Base-by-base conservation (phyloP, 805 yeast genomes). In the Ogataea kodamae region DNA sequence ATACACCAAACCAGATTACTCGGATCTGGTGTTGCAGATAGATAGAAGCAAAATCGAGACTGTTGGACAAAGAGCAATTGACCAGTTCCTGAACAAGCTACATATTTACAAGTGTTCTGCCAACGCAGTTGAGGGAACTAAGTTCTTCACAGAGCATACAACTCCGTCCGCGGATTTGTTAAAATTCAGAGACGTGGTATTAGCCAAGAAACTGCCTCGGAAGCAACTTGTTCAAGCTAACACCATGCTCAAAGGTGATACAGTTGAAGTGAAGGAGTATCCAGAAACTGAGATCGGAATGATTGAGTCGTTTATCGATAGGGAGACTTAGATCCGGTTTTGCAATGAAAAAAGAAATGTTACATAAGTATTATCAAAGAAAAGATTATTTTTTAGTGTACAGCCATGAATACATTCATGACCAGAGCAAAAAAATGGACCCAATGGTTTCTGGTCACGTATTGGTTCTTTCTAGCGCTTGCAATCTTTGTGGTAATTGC, bases 151-250 rank as follows among this genome's bases (percentile, higher is more conserved):
- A 28, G 78, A 77, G 17, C 78, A 78, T 61, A 79, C 95, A n/a
- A 66, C 71, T 2, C 87, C 81, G 24, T 70, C 77, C 6, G 68
- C 64, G 9, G 84, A 81, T 11, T 62, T 81, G 35, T 75, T 84
- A 16, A 61, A 68, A 43, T 81, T 70, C 54, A 73, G 95, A 62
- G 80, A 77, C 34, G 65, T 71, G 22, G 87, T 87, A 9, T 62
- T 87, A 40, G 62, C 65, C 27, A 81, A 83, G 55, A 83, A 85
- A 61, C 67, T 81, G 48, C 95, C 96, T 42, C 74, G 96, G 58
- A 81, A 78, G 58, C 94, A 85, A 56, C 73, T 81, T 46, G 76
- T 87, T 37, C 96, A 87, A 61, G 85, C 88, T 17, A 87, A 87
- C 60, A 81, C 95, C 6, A 42, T 75, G 27, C 32, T 38, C 5